These are phyloP conservation scores for Quillaja saponaria DNA, from an alignment of 306 rosid genomes.

Conservation along the genomic window DNA sequence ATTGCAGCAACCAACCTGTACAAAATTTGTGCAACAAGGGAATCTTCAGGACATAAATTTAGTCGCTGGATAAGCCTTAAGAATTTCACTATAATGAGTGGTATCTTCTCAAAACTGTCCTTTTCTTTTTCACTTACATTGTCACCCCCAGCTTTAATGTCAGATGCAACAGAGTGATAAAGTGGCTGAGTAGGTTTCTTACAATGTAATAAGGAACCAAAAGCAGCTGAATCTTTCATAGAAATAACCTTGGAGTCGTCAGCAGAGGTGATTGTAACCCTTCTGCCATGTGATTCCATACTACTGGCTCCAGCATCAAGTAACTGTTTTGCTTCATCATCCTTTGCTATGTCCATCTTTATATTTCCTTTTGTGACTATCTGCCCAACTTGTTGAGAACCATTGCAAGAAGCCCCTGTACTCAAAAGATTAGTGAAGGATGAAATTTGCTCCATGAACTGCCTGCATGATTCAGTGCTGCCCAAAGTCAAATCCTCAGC, in stretches of 20 bases:
- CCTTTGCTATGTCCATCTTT: slow-evolving; percentile 22
- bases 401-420: slow-evolving; percentile 28
- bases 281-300: slow-evolving; percentile 32
- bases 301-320: slow-evolving; percentile 5
- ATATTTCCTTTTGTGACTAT: slow-evolving; percentile 18
- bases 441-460: slow-evolving; percentile 41
- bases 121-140: slow-evolving; percentile 38
- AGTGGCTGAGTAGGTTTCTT: too few relatives aligned
- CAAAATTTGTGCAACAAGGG: slow-evolving; percentile 44
- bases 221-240: slow-evolving; percentile 25
- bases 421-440: slow-evolving; percentile 42
- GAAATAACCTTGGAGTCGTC: slow-evolving; percentile 33
- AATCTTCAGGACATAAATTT: slow-evolving; percentile 43
- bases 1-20: slow-evolving; percentile 44
- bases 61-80: slow-evolving; percentile 51
- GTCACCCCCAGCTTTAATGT: slow-evolving; percentile 28
- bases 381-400: slow-evolving; percentile 24
- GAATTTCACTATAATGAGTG: slow-evolving; percentile 39
- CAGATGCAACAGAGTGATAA: too few relatives aligned
- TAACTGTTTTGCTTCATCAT: slow-evolving; percentile 25
- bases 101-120: slow-evolving; percentile 38
- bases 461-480: slow-evolving; percentile 29
- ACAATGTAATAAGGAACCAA: slow-evolving; percentile 31
- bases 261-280: slow-evolving; percentile 22
- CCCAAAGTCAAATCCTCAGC: slow-evolving; percentile 29